Evolutionary conservation across 805 yeast species (phyloP), one percentile per base, ranked within the genome.

Genomic region (Gaillardinia entomophila): DNA sequence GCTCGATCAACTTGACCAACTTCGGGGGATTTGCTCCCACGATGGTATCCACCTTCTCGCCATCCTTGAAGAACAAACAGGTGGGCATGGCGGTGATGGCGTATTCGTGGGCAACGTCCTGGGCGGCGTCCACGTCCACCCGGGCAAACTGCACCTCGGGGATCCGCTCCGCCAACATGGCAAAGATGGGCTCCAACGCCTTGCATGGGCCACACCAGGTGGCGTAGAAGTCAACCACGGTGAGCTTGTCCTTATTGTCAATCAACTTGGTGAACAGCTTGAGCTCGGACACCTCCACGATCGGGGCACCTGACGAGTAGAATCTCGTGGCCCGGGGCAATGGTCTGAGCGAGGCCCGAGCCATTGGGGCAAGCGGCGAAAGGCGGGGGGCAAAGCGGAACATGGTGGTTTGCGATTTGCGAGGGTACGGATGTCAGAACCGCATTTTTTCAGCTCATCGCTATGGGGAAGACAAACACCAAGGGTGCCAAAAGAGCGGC

Each of bases 121-220:
- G 62, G 18, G 71, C 70, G 25, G 68, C 63, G 51, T 82, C 92
- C 29, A 82, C 87, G 44, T 83, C 88, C 22, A 82, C 77, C 48
- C 82, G 78, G 43, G 72, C 75, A 46, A 82, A 83, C 33, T 68
- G 68, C 1, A 77, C 84, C 36, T 67, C 68, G 10, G 68, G 67
- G 12, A 56, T 46, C 37, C 47, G 54, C 14, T 70, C 68, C 16
- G 70, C 60, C 38, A 66, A 52, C 24, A 55, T 53, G 28, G 62
- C 70, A 28, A 78, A 52, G 14, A 73, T 53, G 12, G 87, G 87
- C 3, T 80, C 67, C 46, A 80, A 70, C n/a, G 81, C 81, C 45
- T 75, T 77, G 47, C 87, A 80, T n/a, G 87, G 87, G 6, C 81
- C 85, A 55, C 87, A 80, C 87, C 87, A 80, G 8, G 77, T 71